Percentiles rank a stretch among this genome's conserved stretches.
Conservation (phyloP, 768 basidiomycete species). For the Boletus rufocinnamomeus region DNA sequence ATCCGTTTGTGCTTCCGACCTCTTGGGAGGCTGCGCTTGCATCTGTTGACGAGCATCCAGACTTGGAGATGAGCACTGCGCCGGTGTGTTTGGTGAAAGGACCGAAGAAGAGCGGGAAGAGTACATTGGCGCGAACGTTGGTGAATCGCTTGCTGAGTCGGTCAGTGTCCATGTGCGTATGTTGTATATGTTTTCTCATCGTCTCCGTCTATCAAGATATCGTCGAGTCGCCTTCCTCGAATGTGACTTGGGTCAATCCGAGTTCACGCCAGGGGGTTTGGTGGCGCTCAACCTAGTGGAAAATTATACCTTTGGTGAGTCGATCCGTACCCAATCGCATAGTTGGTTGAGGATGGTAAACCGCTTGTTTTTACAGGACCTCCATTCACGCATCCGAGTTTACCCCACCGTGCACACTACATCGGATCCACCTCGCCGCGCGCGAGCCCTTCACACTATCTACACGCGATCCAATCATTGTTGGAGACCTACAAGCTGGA, state of each 20-base stretch:
- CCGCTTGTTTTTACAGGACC: conserved; percentile 55
- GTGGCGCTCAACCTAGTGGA: conserved; percentile 78
- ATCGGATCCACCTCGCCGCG: conserved; percentile 79
- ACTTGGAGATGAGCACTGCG: conserved; percentile 22
- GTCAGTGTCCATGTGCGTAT: conserved; percentile 37
- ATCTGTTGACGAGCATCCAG: conserved; percentile 1
- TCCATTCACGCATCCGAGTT: conserved; percentile 78
- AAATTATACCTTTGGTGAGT: conserved; percentile 66
- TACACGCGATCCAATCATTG: conserved; percentile 65
- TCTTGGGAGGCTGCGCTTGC: conserved; percentile 39
- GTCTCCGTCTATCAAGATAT: conserved; percentile 47
- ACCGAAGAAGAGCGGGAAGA: conserved; percentile 87
- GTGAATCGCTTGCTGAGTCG: conserved; percentile 65
- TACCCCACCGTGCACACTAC: conserved; percentile 77
- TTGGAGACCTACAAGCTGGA: conserved; percentile 70
- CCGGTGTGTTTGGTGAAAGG: conserved; percentile 74
- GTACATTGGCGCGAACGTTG: conserved; percentile 76
- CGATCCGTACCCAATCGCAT: not conserved
- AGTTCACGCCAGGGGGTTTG: conserved; percentile 86
- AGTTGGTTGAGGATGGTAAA: not conserved
- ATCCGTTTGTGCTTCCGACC: conserved; percentile 37
- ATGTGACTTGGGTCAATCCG: conserved; percentile 91
- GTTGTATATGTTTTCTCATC: not conserved
- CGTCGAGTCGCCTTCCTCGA: conserved; percentile 87
- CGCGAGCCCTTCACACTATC: conserved; percentile 74